Percentiles rank a stretch among this genome's conserved stretches.
phyloP scores from a whole-genome alignment of 108 stramenopile genomes.

The Fragilariopsis cylindrus region DNA sequence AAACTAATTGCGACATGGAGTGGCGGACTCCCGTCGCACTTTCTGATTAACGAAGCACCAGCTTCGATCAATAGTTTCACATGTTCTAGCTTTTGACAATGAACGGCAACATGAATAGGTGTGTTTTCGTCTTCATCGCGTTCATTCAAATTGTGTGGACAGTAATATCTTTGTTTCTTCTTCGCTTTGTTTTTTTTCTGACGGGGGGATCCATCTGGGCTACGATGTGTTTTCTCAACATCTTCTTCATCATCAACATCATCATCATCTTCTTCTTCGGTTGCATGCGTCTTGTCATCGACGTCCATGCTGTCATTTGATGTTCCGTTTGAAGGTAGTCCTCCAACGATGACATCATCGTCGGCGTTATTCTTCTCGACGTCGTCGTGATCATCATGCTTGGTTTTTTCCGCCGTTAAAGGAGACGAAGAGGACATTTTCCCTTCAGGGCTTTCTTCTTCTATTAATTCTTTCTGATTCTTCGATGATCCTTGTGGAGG shows the following conservation, averaged over 20 bases:
- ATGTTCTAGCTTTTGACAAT: conserved; percentile 77
- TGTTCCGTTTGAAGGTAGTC: not conserved
- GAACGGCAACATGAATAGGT: conserved; percentile 86
- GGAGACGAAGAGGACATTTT: not conserved
- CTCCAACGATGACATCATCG: not conserved
- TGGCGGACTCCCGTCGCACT: conserved; percentile 84
- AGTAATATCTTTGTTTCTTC: conserved; percentile 51
- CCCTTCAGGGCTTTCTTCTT: not conserved
- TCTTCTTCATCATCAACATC: not conserved
- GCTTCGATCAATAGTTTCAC: conserved; percentile 75
- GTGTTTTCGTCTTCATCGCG: conserved; percentile 90
- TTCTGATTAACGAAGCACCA: conserved; percentile 64
- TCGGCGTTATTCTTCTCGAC: not conserved
- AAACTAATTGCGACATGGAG: conserved; percentile 84
- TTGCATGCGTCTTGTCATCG: conserved; percentile 14
- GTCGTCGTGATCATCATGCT: not conserved
- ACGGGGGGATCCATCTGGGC: not conserved
- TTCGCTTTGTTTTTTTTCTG: conserved; percentile 12
- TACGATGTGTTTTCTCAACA: not conserved
- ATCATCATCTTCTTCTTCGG: not conserved
- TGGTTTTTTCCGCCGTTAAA: conserved; percentile 6
- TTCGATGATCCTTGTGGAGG: not conserved
- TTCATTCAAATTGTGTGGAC: conserved; percentile 83
- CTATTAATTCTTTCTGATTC: not conserved
- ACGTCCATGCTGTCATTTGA: conserved; percentile 17